Evolutionary conservation across 805 yeast genomes (phyloP).

Genomic region (Monosporozyma unispora): DNA sequence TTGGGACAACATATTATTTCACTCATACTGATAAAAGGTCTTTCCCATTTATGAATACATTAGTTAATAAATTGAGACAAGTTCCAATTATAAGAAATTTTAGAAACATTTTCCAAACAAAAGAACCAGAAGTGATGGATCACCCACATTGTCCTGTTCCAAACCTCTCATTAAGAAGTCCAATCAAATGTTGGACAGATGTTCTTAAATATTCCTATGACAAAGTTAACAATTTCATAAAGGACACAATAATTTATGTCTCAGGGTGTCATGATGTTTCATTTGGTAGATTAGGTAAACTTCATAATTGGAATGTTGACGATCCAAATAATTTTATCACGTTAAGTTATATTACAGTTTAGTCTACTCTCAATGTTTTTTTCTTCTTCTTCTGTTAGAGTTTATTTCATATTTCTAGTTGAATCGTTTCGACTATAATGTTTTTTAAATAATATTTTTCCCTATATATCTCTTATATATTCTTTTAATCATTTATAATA

Average conservation of each 20-base stretch:
- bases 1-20: constrained; percentile 26
- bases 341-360: not conserved
- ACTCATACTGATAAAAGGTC: constrained; percentile 14
- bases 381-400: not conserved
- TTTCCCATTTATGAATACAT: not conserved
- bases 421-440: too few species aligned
- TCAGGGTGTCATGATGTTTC: not conserved
- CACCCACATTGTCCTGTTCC: not conserved
- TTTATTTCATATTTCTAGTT: too few species aligned
- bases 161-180: not conserved
- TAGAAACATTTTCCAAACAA: not conserved
- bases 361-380: not conserved
- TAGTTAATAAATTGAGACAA: constrained; percentile 1
- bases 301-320: constrained; percentile 2
- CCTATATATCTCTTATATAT: not conserved
- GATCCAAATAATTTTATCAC: constrained; percentile 2
- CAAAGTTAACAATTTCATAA: not conserved
- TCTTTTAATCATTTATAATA: not conserved
- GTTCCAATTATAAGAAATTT: not conserved
- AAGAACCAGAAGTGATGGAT: not conserved
- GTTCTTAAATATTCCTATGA: not conserved
- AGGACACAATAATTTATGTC: not conserved
- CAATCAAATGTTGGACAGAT: not conserved
- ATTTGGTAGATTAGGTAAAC: not conserved
- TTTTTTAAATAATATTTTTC: not conserved